Conservation (phyloP, 352 stramenopile species). For the Pythium plurisporium region DNA sequence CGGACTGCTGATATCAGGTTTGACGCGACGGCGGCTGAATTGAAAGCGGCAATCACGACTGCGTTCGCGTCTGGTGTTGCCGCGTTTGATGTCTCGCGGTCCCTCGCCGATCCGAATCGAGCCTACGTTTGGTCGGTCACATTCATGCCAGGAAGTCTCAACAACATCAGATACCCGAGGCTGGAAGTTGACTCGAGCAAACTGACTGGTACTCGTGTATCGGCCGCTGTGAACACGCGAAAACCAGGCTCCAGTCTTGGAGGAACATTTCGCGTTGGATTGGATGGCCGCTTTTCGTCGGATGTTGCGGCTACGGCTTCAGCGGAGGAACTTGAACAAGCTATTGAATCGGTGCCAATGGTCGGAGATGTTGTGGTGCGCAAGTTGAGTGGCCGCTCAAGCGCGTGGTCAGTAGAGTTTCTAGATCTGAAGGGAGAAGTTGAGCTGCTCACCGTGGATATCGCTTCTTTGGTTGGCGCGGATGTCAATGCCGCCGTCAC, state of each 20-base stretch:
- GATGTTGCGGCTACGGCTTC: slow-evolving; percentile 13
- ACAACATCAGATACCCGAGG: slow-evolving; percentile 15
- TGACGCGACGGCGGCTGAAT: slow-evolving; percentile 30
- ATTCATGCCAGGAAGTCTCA: slow-evolving; percentile 18
- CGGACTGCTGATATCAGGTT: slow-evolving; percentile 38
- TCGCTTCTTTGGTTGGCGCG: slow-evolving; percentile 3
- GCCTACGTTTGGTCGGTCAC: slow-evolving; percentile 36
- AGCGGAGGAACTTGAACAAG: slow-evolving; percentile 22
- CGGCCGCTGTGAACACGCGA: slow-evolving; percentile 2
- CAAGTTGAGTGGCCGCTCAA: neutral
- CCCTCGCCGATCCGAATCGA: slow-evolving; percentile 27
- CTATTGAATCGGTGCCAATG: slow-evolving; percentile 16
- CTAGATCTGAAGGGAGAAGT: slow-evolving; percentile 13
- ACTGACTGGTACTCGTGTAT: slow-evolving; percentile 18
- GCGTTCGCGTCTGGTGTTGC: slow-evolving; percentile 18
- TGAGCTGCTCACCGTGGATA: slow-evolving; percentile 14
- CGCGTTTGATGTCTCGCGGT: slow-evolving; percentile 25
- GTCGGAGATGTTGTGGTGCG: slow-evolving; percentile 17
- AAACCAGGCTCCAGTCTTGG: slow-evolving; percentile 17
- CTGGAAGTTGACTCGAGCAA: slow-evolving; percentile 21
- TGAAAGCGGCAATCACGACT: slow-evolving; percentile 33
- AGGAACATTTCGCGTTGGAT: slow-evolving; percentile 26
- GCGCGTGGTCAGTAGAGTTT: slow-evolving; percentile 29
- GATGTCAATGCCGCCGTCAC: slow-evolving; percentile 1
- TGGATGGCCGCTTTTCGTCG: slow-evolving; percentile 18